Conservation (phyloP, 495 filamentous ascomycete species). For the Hypoxylon rickii region DNA sequence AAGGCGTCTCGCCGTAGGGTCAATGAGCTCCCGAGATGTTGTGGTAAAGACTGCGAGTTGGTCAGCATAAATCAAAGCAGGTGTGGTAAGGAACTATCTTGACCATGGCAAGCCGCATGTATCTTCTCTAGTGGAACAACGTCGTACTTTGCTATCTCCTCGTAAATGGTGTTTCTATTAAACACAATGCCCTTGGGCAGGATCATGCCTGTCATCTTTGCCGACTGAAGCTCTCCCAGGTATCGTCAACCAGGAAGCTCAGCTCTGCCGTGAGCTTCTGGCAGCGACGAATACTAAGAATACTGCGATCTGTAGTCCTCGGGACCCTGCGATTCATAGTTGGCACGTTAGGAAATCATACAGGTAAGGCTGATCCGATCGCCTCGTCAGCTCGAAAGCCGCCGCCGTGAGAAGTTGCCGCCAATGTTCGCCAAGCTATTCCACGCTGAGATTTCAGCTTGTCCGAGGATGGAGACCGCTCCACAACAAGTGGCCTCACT, state of each 20-base stretch:
- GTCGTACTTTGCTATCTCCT: slow-evolving; percentile 52
- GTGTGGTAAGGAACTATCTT: slow-evolving; percentile 32
- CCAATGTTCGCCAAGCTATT: slow-evolving; percentile 29
- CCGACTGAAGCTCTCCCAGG: slow-evolving; percentile 17
- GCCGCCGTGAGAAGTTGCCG: slow-evolving; percentile 27
- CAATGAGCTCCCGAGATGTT: slow-evolving; percentile 52
- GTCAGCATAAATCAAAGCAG: slow-evolving; percentile 20
- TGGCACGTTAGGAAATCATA: slow-evolving; percentile 20
- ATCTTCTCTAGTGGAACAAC: slow-evolving; percentile 54
- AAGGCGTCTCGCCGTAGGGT: slow-evolving; percentile 57
- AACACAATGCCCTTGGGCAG: slow-evolving; percentile 55
- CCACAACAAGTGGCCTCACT: slow-evolving; percentile 36
- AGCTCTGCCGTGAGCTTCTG: slow-evolving; percentile 24
- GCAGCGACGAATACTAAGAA: slow-evolving; percentile 27
- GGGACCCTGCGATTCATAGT: slow-evolving; percentile 38
- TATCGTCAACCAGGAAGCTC: slow-evolving; percentile 34
- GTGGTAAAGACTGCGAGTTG: slow-evolving; percentile 53
- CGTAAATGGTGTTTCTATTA: slow-evolving; percentile 50
- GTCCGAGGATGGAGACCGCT: slow-evolving; percentile 31
- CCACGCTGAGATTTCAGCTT: slow-evolving; percentile 35
- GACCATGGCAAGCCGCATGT: slow-evolving; percentile 56
- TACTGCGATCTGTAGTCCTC: slow-evolving; percentile 28
- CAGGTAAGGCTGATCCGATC: slow-evolving; percentile 27
- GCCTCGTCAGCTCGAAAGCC: slow-evolving; percentile 28
- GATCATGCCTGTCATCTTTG: slow-evolving; percentile 43